Conservation (phyloP, 2,329 filamentous ascomycete species). For the Atkinsonella hypoxylon region DNA sequence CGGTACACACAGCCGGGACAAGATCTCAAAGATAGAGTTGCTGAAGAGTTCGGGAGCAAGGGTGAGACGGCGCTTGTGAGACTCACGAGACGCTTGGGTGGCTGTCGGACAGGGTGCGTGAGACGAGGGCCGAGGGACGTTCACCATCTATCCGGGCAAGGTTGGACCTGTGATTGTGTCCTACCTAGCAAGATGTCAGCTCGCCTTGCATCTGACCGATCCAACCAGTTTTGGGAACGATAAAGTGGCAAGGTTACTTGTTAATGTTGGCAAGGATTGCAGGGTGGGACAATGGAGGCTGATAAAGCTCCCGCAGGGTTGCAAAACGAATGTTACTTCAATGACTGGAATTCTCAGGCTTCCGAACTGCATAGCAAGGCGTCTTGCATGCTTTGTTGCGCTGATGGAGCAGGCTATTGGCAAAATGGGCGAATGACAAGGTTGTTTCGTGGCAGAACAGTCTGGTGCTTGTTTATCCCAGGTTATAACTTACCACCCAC, state of each 20-base stretch:
- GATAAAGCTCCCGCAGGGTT: too few relatives aligned
- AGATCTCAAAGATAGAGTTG: not conserved
- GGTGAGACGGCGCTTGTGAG: not conserved
- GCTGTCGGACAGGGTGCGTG: slow-evolving; percentile 5
- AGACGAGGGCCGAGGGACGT: slow-evolving; percentile 6
- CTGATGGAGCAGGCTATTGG: too few relatives aligned
- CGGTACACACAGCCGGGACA: too few relatives aligned
- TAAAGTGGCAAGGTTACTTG: too few relatives aligned
- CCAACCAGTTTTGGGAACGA: not conserved
- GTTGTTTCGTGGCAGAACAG: too few relatives aligned
- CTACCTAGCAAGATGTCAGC: slow-evolving; percentile 1
- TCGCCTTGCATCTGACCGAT: not conserved
- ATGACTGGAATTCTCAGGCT: too few relatives aligned
- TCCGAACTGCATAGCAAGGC: too few relatives aligned
- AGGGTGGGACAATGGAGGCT: not conserved
- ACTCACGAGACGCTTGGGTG: not conserved
- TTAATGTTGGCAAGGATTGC: not conserved
- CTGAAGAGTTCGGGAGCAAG: not conserved
- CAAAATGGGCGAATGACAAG: too few relatives aligned
- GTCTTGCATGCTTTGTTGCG: too few relatives aligned
- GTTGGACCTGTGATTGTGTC: not conserved
- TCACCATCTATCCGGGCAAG: not conserved
- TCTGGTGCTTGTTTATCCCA: too few relatives aligned
- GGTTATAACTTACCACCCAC: too few relatives aligned
- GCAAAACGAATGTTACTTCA: too few relatives aligned